A percentile compares a stretch with the other conserved stretches of the same genome.
Evolutionary conservation across 23 red algal genomes (phyloP).

Genomic region (Pyropia yezoensis): DNA sequence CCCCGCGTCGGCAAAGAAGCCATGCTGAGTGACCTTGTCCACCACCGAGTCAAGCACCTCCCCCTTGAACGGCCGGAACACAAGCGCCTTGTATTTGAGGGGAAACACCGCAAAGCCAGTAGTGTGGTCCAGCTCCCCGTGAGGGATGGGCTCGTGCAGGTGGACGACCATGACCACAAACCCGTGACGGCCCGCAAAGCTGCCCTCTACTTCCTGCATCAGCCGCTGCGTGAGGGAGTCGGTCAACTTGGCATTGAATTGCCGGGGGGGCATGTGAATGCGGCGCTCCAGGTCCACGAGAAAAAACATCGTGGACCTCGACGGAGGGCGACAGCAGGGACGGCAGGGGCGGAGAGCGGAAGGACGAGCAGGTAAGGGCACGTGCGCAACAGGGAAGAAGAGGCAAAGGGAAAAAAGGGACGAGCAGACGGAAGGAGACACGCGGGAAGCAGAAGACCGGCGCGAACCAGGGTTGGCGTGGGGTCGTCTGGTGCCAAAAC

Average conservation of each 20-base stretch:
- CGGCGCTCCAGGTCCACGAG: constrained; percentile 53
- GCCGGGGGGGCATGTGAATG: constrained; percentile 60
- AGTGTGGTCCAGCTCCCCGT: constrained; percentile 46
- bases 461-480: too few species aligned
- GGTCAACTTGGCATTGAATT: constrained; percentile 66
- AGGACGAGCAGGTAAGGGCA: too few species aligned
- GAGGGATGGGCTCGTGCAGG: constrained; percentile 45
- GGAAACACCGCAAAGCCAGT: constrained; percentile 81
- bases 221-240: constrained; percentile 69
- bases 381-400: too few species aligned
- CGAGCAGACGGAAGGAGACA: too few species aligned
- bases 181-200: constrained; percentile 64
- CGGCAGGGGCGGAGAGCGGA: too few species aligned
- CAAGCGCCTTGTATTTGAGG: constrained; percentile 80
- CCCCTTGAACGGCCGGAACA: constrained; percentile 95
- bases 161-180: constrained; percentile 78
- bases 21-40: constrained; percentile 70
- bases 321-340: too few species aligned
- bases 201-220: constrained; percentile 75
- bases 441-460: too few species aligned
- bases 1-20: constrained; percentile 84
- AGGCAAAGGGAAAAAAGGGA: too few species aligned
- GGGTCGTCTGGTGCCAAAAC: too few species aligned
- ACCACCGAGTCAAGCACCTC: constrained; percentile 88
- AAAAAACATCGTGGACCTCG: constrained; percentile 26